These are phyloP conservation scores for Tilletia setariae DNA, from an alignment of 1,284 basidiomycete species.

Conservation along the genomic window DNA sequence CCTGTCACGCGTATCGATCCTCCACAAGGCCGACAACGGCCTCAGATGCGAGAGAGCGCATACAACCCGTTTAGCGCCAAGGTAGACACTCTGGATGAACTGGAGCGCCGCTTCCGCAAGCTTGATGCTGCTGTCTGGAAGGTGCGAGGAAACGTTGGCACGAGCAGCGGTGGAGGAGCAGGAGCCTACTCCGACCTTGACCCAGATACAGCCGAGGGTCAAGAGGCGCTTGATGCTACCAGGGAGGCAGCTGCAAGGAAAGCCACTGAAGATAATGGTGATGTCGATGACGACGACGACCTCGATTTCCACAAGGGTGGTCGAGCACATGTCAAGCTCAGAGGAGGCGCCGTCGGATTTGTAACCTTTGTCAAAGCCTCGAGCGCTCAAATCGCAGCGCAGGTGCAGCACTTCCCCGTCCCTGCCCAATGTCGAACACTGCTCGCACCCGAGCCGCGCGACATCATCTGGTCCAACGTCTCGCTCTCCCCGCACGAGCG, in stretches of 20 bases:
- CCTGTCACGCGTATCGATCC: constrained; percentile 10
- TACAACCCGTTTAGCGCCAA: constrained; percentile 41
- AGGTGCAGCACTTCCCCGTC: constrained; percentile 67
- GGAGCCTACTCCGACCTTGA: no score
- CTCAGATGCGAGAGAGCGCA: constrained; percentile 31
- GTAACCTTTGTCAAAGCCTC: constrained; percentile 15
- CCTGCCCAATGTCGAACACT: constrained; percentile 39
- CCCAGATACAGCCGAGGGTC: neutral
- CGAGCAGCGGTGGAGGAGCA: constrained; percentile 72
- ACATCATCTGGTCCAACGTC: constrained; percentile 92
- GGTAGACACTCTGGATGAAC: constrained; percentile 44
- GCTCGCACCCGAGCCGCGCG: constrained; percentile 83
- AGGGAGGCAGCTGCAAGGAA: constrained; percentile 63
- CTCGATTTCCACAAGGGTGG: constrained; percentile 10
- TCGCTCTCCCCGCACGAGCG: constrained; percentile 59
- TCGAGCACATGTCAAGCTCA: neutral
- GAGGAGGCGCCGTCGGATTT: constrained; percentile 14
- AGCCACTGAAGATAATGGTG: neutral
- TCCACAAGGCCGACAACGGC: constrained; percentile 24
- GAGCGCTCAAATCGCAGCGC: constrained; percentile 73
- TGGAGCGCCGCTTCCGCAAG: constrained; percentile 26
- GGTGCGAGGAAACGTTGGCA: constrained; percentile 67
- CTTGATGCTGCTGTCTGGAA: constrained; percentile 53
- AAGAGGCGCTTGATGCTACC: constrained; percentile 88
- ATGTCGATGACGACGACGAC: constrained; percentile 10